Base-by-base conservation (phyloP, 331 rosid species). In the Arachis monticola region DNA sequence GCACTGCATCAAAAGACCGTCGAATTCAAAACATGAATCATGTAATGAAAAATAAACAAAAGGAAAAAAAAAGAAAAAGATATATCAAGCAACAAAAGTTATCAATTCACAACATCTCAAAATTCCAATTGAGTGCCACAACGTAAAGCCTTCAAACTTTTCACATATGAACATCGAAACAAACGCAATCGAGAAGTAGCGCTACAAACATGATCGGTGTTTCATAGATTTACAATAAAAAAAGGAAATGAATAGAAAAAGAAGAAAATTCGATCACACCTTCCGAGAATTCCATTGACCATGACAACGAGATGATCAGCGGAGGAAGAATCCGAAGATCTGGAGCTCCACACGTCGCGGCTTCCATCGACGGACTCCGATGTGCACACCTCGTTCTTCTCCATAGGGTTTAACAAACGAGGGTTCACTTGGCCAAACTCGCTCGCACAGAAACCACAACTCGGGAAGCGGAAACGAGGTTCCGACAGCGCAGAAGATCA, bases 211-310 rank as follows among this genome's bases (percentile, higher is more conserved):
- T 50, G 7, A 67, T 30, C 41, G 56, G 38, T 61, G 85, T 53
- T 61, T 46, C 14, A 61, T 55, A 53, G 17, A 63, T 35, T 35
- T 35, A 35, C 4, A 40, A 52, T 32, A 1, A 72, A 35, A 64
- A 14, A 70, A 40, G 14, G 4, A 59, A 45, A 1, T 6, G 52
- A 35, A 35, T 4, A 10, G 53, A 35, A 72, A 73, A 35, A 3
- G 40, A 35, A 35, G 40, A 35, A 3, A 32, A 60, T 41, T 13
- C 12, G 22, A 17, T 30, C 64, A 74, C 82, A 95, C 98, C 92
- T 90, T 78, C 99, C 99, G 14, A 95, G 80, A 67, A 95, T 90
- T 84, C 99, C 99, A 82, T 95, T 85, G 66, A 87, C 93, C 98
- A 89, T 87, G 53, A 93, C 88, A 47, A 93, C 92, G 32, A 93